Percentiles rank a stretch among this genome's conserved stretches.
These are phyloP conservation scores for Ceratocystis papillata DNA, from an alignment of 2,329 filamentous ascomycete species.

Conservation along the genomic window DNA sequence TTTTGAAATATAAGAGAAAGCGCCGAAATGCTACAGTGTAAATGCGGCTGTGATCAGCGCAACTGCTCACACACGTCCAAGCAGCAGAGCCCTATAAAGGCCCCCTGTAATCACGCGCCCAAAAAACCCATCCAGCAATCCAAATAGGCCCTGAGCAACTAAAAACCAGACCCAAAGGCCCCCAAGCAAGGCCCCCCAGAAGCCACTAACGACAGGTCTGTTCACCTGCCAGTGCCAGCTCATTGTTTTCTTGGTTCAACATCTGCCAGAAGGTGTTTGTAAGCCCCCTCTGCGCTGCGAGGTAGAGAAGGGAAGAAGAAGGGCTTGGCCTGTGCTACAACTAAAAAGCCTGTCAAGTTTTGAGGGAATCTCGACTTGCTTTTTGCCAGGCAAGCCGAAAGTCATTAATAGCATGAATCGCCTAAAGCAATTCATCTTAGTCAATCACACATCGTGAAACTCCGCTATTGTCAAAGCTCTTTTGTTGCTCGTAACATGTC, in stretches of 20 bases:
- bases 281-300: background rate
- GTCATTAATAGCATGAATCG: background rate
- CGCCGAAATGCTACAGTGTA: background rate
- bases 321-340: background rate
- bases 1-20: no score
- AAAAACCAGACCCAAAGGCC: no score
- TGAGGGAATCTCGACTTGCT: background rate
- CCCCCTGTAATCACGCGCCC: background rate
- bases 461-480: slow-evolving; percentile 7
- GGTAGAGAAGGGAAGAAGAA: background rate
- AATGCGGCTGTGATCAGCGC: background rate
- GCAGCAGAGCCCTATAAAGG: background rate
- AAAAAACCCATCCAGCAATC: background rate
- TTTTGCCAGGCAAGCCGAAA: background rate
- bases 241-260: background rate
- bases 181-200: no score
- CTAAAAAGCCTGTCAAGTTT: background rate
- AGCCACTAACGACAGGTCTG: background rate
- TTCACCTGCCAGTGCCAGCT: background rate
- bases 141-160: background rate
- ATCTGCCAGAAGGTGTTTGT: background rate
- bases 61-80: background rate
- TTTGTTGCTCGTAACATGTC: background rate
- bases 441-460: slow-evolving; percentile 13
- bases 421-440: slow-evolving; percentile 10